Conservation (phyloP, 805 yeast genomes). For the Kregervanrija fluxuum region DNA sequence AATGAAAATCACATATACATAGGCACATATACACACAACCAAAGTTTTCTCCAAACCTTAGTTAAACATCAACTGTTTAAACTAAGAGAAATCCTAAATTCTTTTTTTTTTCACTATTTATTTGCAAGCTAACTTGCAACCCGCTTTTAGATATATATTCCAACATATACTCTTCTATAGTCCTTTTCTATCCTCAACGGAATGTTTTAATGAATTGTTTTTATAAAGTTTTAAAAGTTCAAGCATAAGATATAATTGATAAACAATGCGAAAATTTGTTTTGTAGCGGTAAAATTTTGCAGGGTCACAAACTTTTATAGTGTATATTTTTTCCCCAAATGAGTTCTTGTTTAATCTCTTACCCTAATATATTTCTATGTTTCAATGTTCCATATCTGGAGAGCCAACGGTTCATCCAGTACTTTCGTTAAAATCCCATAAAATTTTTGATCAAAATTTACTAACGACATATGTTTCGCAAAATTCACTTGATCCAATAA, state of each 20-base stretch:
- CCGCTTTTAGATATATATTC: too few relatives aligned
- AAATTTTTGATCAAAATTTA: constrained; percentile 59
- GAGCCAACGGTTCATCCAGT: constrained; percentile 65
- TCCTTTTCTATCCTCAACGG: constrained; percentile 21
- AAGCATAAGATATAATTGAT: too few relatives aligned
- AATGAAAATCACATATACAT: too few relatives aligned
- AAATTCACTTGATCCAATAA: constrained; percentile 69
- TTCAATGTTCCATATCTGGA: constrained; percentile 48
- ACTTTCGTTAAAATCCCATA: constrained; percentile 62
- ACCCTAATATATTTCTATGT: constrained; percentile 5
- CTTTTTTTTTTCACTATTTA: too few relatives aligned
- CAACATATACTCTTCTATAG: too few relatives aligned
- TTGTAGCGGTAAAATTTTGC: too few relatives aligned
- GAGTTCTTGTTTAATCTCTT: neutral
- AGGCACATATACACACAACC: neutral
- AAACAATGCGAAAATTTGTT: too few relatives aligned
- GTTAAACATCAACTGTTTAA: constrained; percentile 4
- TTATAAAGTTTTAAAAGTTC: too few relatives aligned
- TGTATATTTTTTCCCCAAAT: neutral
- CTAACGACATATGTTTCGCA: constrained; percentile 56
- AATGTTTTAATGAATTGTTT: constrained; percentile 9
- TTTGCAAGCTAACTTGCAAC: too few relatives aligned
- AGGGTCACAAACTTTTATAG: too few relatives aligned
- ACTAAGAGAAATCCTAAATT: too few relatives aligned
- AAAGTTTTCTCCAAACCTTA: neutral